Percentiles rank a stretch among this genome's conserved stretches.
These are phyloP conservation scores for Ceratobasidium sp. DNA, from an alignment of 1,284 basidiomycete species.

Conservation along the genomic window DNA sequence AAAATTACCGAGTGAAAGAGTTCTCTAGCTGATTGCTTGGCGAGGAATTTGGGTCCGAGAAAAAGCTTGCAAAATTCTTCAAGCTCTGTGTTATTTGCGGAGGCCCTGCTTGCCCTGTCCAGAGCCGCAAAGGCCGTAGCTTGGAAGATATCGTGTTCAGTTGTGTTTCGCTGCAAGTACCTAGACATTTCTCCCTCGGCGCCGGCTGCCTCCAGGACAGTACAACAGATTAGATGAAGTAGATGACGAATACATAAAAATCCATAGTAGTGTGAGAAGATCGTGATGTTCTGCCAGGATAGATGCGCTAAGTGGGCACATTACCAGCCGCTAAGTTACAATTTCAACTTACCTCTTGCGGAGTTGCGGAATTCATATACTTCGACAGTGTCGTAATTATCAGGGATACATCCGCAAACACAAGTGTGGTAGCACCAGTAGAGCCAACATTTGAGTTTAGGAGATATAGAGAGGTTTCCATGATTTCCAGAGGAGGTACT, in stretches of 20 bases:
- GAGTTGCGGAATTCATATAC: background rate
- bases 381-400: too few relatives aligned
- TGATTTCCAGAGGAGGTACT: background rate
- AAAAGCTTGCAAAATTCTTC: background rate
- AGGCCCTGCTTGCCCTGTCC: background rate
- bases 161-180: background rate
- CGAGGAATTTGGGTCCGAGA: background rate
- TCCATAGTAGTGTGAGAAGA: slow-evolving; percentile 3
- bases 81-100: too few relatives aligned
- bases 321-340: too few relatives aligned
- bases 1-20: background rate
- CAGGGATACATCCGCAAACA: too few relatives aligned
- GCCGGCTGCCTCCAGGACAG: background rate
- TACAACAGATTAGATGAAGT: background rate
- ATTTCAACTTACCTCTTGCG: background rate
- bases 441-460: too few relatives aligned
- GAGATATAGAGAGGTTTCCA: background rate
- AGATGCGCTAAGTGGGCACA: too few relatives aligned
- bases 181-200: background rate
- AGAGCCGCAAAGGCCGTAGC: background rate
- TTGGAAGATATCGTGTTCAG: background rate
- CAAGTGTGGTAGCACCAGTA: too few relatives aligned
- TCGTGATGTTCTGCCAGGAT: too few relatives aligned
- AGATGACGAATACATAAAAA: background rate
- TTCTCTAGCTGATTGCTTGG: background rate